These are phyloP conservation scores for Cylindrotheca closterium DNA, from an alignment of 108 stramenopile species.

Conservation along the genomic window DNA sequence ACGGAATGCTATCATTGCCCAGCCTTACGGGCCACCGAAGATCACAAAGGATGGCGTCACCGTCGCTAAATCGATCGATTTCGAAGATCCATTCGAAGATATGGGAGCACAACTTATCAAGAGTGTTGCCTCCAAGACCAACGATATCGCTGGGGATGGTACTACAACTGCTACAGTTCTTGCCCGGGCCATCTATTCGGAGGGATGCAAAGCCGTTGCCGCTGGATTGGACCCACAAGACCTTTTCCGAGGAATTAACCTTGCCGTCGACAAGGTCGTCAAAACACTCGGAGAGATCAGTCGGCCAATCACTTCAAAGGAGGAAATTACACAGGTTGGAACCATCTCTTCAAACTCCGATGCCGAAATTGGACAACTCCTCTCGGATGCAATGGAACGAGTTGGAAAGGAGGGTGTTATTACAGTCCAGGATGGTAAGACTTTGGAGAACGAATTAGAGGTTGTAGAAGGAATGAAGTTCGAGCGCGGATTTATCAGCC, in stretches of 20 bases:
- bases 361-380: constrained; percentile 90
- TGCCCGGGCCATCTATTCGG: constrained; percentile 96
- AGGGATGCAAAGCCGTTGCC: constrained; percentile 99
- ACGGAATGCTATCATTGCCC: constrained; percentile 98
- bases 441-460: constrained; percentile 98
- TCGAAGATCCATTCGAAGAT: constrained; percentile 98
- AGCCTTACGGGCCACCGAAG: constrained; percentile 98
- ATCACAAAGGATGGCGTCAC: constrained; percentile 99
- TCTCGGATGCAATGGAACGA: constrained; percentile 98
- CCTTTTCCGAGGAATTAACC: constrained; percentile 92
- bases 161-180: constrained; percentile 99
- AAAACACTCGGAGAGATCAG: constrained; percentile 86
- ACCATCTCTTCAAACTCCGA: constrained; percentile 99
- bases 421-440: constrained; percentile 99
- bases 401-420: constrained; percentile 99
- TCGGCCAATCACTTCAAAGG: constrained; percentile 93
- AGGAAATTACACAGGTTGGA: constrained; percentile 97
- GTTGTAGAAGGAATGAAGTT: constrained; percentile 99
- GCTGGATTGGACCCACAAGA: constrained; percentile 99
- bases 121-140: constrained; percentile 97
- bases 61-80: constrained; percentile 99
- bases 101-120: constrained; percentile 97
- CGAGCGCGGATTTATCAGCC: constrained; percentile 99
- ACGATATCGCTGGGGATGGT: constrained; percentile 99
- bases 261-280: constrained; percentile 92